Conservation (phyloP, 306 rosid species). For the Prunus armeniaca region DNA sequence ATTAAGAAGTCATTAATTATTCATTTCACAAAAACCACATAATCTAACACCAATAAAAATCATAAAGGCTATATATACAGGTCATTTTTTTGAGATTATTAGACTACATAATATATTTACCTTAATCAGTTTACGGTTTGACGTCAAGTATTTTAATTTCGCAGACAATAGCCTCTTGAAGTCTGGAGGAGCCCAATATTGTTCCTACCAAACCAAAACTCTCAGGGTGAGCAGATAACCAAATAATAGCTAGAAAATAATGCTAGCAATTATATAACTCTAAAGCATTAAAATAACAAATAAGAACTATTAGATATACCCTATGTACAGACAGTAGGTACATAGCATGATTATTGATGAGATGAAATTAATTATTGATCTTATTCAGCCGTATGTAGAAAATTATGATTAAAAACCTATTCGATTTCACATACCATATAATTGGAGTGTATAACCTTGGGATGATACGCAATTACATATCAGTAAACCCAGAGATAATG, state of each 20-base stretch:
- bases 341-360: not conserved
- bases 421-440: not conserved
- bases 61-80: not conserved
- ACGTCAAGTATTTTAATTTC: slow-evolving; percentile 68
- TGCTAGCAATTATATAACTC: not conserved
- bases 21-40: not conserved
- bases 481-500: not conserved
- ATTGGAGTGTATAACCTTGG: not conserved
- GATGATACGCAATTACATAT: not conserved
- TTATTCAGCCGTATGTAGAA: not conserved
- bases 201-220: slow-evolving; percentile 51
- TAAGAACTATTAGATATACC: not conserved
- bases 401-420: not conserved
- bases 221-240: not conserved
- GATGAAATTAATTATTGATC: not conserved
- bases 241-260: not conserved
- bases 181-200: slow-evolving; percentile 83
- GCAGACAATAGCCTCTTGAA: slow-evolving; percentile 76
- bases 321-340: not conserved
- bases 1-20: not conserved
- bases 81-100: not conserved
- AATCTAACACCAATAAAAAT: not conserved
- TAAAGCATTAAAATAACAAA: not conserved
- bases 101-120: slow-evolving; percentile 33
- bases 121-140: slow-evolving; percentile 81